Conservation (phyloP, 78 protist genomes). For the Dictyostelium intermedium region DNA sequence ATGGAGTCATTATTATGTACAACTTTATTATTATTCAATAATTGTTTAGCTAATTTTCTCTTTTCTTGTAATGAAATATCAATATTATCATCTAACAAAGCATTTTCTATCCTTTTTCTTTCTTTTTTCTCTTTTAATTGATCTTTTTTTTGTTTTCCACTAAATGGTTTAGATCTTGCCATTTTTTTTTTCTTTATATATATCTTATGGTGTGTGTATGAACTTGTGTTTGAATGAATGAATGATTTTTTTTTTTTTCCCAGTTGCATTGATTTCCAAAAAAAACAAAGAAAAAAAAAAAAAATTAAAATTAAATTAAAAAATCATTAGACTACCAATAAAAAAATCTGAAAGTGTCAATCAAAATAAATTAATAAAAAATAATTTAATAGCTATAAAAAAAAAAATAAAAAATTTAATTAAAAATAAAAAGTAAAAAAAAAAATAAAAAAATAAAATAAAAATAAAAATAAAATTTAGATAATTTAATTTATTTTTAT, state of each 20-base stretch:
- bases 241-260: not conserved
- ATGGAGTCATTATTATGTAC: not conserved
- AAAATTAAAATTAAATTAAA: not conserved
- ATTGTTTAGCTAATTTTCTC: slow-evolving; percentile 46
- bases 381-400: too few species aligned
- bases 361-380: too few species aligned
- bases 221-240: not conserved
- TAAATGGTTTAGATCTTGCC: slow-evolving; percentile 77
- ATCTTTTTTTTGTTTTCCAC: slow-evolving; percentile 79
- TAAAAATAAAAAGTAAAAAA: not conserved
- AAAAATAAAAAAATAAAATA: not conserved
- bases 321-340: not conserved
- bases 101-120: slow-evolving; percentile 50
- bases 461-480: not conserved
- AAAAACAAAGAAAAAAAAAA: not conserved
- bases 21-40: not conserved
- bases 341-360: not conserved
- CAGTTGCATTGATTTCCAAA: not conserved
- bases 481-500: not conserved
- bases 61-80: slow-evolving; percentile 40
- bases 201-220: not conserved
- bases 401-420: not conserved
- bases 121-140: slow-evolving; percentile 77
- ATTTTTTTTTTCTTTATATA: not conserved
- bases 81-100: slow-evolving; percentile 10